Base-by-base conservation (phyloP, 352 stramenopile species). In the Phytophthora europaea region DNA sequence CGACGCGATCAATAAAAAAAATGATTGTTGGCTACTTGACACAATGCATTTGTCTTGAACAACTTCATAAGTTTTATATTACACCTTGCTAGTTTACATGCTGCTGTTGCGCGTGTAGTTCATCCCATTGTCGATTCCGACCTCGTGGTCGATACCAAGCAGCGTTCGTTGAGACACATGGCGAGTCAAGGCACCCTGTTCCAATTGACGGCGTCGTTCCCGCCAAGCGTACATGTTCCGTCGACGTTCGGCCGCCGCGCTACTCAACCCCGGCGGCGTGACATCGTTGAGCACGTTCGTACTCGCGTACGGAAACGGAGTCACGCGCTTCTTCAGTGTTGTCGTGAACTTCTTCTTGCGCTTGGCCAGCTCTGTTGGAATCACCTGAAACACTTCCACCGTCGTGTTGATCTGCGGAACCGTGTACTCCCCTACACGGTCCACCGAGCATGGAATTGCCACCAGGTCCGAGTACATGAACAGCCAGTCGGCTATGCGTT, bases 401-500 rank as follows among this genome's bases (percentile, higher is more conserved):
- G 67, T 70, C 31, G 75, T 45, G 20, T 79, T 79, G 10, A 89
- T 72, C 58, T 78, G 70, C 20, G 79, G 77, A 26, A 87, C 72
- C 8, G 58, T 59, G 72, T 87, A 83, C 51, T 85, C 70, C 4
- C 79, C 78, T 22, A 89, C 76, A 3, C 70, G 67, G 22, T 82
- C 78, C 6, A 84, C 73, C 0, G 40, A 57, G 20, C 71, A 85
- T 26, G 75, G 67, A 53, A 80, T 81, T 6, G 58, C 67, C 31
- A 89, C 54, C 45, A 84, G 45, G 31, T 89, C 82, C 18, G 72
- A 70, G 47, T 85, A 83, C 64, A 79, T 73, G 16, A 62, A 57
- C 15, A 89, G 59, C 81, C 80, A 91, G 4, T 83, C 80, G 0
- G 81, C 84, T 8, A 91, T 59, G 6, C 80, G 76, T 59, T 64